phyloP scores from a whole-genome alignment of 148 eudicot species.

The Gaultheria prostrata region DNA sequence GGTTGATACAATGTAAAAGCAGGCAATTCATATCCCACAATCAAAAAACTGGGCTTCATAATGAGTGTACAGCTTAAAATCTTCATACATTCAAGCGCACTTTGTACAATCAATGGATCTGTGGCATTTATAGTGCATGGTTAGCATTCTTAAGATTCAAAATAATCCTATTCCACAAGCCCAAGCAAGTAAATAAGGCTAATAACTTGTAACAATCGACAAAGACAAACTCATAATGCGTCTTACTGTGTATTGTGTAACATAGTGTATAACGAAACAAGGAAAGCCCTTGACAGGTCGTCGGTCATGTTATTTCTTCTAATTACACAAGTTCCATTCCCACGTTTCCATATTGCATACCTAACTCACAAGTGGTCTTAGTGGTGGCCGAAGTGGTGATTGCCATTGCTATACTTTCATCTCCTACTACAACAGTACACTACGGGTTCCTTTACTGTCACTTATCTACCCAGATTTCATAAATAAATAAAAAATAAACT shows the following conservation, averaged over 20 bases:
- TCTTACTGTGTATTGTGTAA: not conserved
- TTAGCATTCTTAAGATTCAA: constrained; percentile 10
- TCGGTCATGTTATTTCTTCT: not conserved
- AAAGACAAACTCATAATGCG: not conserved
- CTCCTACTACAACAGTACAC: not conserved
- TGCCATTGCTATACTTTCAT: not conserved
- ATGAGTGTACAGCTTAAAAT: constrained; percentile 46
- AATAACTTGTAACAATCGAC: not conserved
- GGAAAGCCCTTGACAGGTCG: not conserved
- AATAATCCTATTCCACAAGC: not conserved
- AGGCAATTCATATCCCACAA: constrained; percentile 55
- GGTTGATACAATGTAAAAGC: constrained; percentile 36
- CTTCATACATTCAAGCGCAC: constrained; percentile 43
- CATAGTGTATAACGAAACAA: not conserved
- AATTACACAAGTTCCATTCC: not conserved
- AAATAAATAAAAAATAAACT: not conserved
- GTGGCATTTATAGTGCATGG: constrained; percentile 13
- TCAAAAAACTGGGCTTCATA: constrained; percentile 50
- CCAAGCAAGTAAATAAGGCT: not conserved
- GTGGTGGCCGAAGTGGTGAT: not conserved
- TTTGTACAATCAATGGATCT: constrained; percentile 27
- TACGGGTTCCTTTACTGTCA: not conserved
- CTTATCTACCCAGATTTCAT: not conserved
- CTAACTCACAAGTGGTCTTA: not conserved
- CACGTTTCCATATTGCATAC: not conserved